Evolutionary conservation across 2,329 filamentous ascomycete species (phyloP).

Genomic region (Diaporthe helianthi): DNA sequence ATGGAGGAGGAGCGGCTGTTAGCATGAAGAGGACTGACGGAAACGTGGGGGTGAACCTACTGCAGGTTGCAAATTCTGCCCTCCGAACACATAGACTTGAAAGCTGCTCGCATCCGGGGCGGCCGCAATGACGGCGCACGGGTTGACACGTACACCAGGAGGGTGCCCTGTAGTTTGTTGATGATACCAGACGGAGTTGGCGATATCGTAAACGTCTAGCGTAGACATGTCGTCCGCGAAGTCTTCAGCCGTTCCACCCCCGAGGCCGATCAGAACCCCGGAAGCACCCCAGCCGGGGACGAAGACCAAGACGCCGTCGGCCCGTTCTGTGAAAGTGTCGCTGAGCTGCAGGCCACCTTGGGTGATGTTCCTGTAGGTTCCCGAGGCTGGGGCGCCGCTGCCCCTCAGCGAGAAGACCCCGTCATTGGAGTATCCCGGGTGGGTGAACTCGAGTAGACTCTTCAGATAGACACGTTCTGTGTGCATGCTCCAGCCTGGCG

Average conservation of each 20-base stretch:
- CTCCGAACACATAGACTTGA: conserved; percentile 80
- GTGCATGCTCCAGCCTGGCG: conserved; percentile 70
- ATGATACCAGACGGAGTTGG: conserved; percentile 74
- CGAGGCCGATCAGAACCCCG: conserved; percentile 75
- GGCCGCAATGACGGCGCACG: conserved; percentile 72
- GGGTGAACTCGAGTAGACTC: conserved; percentile 77
- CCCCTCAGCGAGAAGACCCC: conserved; percentile 63
- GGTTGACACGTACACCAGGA: conserved; percentile 73
- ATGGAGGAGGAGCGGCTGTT: conserved; percentile 19
- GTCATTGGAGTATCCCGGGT: conserved; percentile 71
- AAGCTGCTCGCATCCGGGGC: conserved; percentile 77
- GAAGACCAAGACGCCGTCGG: conserved; percentile 76
- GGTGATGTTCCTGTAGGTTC: conserved; percentile 77
- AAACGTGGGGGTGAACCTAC: conserved; percentile 43
- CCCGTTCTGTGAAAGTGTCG: conserved; percentile 73
- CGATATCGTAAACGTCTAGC: conserved; percentile 80
- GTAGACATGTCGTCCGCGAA: conserved; percentile 63
- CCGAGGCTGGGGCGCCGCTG: conserved; percentile 64
- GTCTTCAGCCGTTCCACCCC: conserved; percentile 69
- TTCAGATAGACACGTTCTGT: conserved; percentile 72
- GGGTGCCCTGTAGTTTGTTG: conserved; percentile 71
- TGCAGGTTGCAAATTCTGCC: conserved; percentile 73
- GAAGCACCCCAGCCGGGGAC: conserved; percentile 76
- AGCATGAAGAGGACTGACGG: background rate
- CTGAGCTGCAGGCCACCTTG: conserved; percentile 71